Base-by-base conservation (phyloP, 345 rosid genomes). In the Hibiscus trionum region DNA sequence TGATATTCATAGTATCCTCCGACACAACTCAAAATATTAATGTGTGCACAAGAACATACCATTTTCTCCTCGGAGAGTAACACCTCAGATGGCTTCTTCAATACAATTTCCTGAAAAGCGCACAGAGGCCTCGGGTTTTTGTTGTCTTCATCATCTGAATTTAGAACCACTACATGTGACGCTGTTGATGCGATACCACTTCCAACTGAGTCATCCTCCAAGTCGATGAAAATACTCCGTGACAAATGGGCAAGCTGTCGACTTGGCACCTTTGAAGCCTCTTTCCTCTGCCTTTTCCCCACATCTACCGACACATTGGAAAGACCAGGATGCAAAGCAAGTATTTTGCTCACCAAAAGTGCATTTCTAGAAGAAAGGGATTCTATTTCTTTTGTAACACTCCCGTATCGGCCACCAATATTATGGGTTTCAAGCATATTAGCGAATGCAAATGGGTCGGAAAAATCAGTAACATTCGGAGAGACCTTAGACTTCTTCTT, bases 121-220 rank as follows among this genome's bases (percentile, higher is more conserved):
- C 2, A 2, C 21, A 52, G 56, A 52, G 21, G 19, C 56, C 56
- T n/a, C 19, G 56, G 19, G 1, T 52, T 77, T 60, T 26, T 80
- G 58, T 21, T 60, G 3, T 82, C 97, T 74, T 89, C 97, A 77
- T 91, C 93, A 78, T 91, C 96, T 10, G 97, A 91, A 75, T 86
- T 91, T 46, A 86, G 78, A 77, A 86, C 74, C 14, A 91, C 83
- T 64, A 91, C 75, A 17, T 81, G 75, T 16, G 46, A 69, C 53
- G 75, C 31, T 61, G 78, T 37, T 7, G 75, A 64, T 16, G 81
- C 56, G 70, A 73, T 69, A 47, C 21, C 61, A 68, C 70, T 79
- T 21, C 62, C 74, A 61, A 7, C 76, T 31, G n/a, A 61, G 15
- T 79, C 89, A 71, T 80, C 88, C 61, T 85, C 91, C 81, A 88